Evolutionary conservation across 2,329 filamentous ascomycete species (phyloP), one percentile per base, ranked within the genome.

Genomic region (Kalaharituber pfeilii): DNA sequence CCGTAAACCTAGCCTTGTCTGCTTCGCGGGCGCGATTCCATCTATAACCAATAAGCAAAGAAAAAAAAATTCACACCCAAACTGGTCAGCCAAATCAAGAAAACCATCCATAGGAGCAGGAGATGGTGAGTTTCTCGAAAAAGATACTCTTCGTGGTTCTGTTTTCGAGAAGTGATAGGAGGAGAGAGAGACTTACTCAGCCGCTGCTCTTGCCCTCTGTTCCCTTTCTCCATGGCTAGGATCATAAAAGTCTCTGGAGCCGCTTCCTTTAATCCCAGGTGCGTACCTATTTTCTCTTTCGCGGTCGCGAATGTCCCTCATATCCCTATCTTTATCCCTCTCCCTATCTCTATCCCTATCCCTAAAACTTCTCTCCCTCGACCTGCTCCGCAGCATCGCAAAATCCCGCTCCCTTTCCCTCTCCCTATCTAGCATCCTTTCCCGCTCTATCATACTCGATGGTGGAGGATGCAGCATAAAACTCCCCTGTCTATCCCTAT

Each of bases 21-120:
- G 59, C 59, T 55, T 61, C 56, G 58, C 57, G 58, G 52, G 56
- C 60, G 49, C 59, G 58, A 60, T 61, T 61, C 57, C 57, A 61
- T 60, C 59, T 61, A 56, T 57, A 54, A 51, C 53, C 24, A 52
- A 51, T 33, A 25, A 51, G 13, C 25, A 54, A 42, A 29, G 18
- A 13, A 28, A 51, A 36, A 25, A 25, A 25, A 50, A 54, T 15
- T 25, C 9, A 22, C 15, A 7, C 39, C 7, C 1, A 45, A 51
- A 53, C 33, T 33, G 11, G n/a, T n/a, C n/a, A n/a, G n/a, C n/a
- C n/a, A n/a, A n/a, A n/a, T n/a, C n/a, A n/a, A n/a, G n/a, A n/a
- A n/a, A n/a, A n/a, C n/a, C n/a, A n/a, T n/a, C n/a, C n/a, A n/a
- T n/a, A n/a, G n/a, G n/a, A n/a, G n/a, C n/a, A n/a, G n/a, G n/a